These are phyloP conservation scores for Salix koriyanagi DNA, from an alignment of 345 rosid genomes.

Conservation along the genomic window DNA sequence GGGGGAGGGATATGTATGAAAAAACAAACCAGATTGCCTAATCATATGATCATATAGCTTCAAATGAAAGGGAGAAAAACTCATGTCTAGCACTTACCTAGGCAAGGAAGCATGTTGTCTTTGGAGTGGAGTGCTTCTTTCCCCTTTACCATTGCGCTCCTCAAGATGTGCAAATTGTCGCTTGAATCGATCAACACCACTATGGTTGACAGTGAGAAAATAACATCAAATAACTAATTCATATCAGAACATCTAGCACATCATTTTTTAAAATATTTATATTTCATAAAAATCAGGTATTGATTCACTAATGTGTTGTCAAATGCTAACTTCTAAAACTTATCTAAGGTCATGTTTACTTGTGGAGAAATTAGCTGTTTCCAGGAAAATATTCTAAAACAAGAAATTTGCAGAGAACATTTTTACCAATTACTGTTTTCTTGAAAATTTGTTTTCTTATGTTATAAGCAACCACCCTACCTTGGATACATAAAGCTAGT, in stretches of 20 bases:
- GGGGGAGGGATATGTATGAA: too few relatives aligned
- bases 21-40: neutral
- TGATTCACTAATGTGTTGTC: neutral
- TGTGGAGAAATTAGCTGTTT: neutral
- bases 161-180: conserved; percentile 97
- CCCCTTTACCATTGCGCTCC: conserved; percentile 81
- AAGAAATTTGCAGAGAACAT: neutral
- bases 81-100: conserved; percentile 40
- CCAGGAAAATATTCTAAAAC: neutral
- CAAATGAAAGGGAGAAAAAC: neutral
- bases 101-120: conserved; percentile 96
- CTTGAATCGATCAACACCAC: conserved; percentile 99
- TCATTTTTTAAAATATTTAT: neutral
- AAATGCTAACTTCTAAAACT: neutral
- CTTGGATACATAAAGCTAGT: conserved; percentile 98
- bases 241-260: neutral
- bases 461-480: conserved; percentile 17
- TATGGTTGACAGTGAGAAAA: conserved; percentile 25
- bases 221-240: neutral
- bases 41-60: conserved; percentile 2
- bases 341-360: neutral
- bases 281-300: neutral
- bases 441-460: neutral
- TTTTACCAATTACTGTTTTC: neutral
- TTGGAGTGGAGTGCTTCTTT: conserved; percentile 69